These are phyloP conservation scores for Rhododendron williamsianum DNA, from an alignment of 148 eudicot species.

Conservation along the genomic window DNA sequence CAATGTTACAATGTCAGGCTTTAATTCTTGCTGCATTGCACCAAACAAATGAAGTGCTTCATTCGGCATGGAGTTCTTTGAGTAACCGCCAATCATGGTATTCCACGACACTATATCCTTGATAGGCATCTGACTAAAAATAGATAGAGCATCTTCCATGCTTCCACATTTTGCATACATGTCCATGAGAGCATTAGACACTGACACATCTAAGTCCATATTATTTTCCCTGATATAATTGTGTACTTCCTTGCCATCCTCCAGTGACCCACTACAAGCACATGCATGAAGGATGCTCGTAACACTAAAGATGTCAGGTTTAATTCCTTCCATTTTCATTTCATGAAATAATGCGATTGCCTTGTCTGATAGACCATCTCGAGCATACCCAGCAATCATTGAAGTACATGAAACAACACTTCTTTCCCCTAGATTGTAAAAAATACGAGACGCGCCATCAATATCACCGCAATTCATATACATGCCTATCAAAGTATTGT, in stretches of 20 bases:
- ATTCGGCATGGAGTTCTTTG: constrained; percentile 44
- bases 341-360: constrained; percentile 49
- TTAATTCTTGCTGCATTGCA: constrained; percentile 41
- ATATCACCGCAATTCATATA: constrained; percentile 58
- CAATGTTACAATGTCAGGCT: constrained; percentile 53
- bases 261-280: constrained; percentile 43
- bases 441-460: constrained; percentile 27
- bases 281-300: constrained; percentile 59
- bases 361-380: constrained; percentile 33
- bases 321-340: constrained; percentile 40
- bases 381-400: constrained; percentile 51
- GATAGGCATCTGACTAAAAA: constrained; percentile 34
- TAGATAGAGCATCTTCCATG: constrained; percentile 44
- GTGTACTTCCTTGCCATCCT: constrained; percentile 48
- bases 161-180: constrained; percentile 73
- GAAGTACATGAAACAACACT: constrained; percentile 59
- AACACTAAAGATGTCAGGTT: constrained; percentile 37
- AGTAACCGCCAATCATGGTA: constrained; percentile 61
- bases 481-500: constrained; percentile 50
- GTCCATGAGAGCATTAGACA: constrained; percentile 59
- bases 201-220: constrained; percentile 29
- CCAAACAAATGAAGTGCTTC: constrained; percentile 45
- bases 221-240: constrained; percentile 32
- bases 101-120: constrained; percentile 62
- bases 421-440: constrained; percentile 39